Conservation (phyloP, 768 basidiomycete genomes). For the Rhodosporidiobolus odoratus region DNA sequence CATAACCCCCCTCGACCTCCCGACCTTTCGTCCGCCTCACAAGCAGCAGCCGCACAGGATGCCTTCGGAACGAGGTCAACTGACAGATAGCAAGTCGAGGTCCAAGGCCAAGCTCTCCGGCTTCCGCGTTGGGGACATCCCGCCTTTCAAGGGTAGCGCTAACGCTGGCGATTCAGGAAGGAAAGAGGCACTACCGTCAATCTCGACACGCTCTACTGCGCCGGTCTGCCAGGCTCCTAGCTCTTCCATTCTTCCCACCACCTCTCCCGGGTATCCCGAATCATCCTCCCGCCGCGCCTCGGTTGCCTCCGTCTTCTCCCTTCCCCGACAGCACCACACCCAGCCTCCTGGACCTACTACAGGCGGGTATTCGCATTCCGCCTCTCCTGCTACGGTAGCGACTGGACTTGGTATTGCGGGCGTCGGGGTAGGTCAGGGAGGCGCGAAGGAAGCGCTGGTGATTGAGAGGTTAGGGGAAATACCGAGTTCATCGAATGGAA, state of each 20-base stretch:
- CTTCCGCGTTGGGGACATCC: neutral
- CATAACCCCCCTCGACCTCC: too few relatives aligned
- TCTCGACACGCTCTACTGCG: neutral
- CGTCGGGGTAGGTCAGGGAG: neutral
- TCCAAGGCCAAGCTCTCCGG: neutral
- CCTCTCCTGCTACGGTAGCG: neutral
- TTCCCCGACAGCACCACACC: neutral
- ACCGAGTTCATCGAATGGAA: neutral
- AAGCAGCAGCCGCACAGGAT: too few relatives aligned
- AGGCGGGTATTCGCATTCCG: neutral
- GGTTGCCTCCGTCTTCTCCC: conserved; percentile 4
- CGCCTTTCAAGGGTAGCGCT: neutral
- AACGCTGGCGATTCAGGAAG: neutral
- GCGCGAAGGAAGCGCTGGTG: neutral
- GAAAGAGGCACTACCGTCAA: neutral
- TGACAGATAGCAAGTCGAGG: neutral
- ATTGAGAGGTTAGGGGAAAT: conserved; percentile 12
- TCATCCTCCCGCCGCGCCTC: neutral
- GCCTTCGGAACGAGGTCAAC: neutral
- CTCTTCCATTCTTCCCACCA: neutral
- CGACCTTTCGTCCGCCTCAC: too few relatives aligned
- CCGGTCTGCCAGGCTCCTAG: neutral
- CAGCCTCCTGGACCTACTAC: neutral
- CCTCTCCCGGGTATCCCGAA: neutral
- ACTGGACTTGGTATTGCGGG: conserved; percentile 1